Conservation (phyloP, 768 basidiomycete genomes). For the Psilocybe azurescens region DNA sequence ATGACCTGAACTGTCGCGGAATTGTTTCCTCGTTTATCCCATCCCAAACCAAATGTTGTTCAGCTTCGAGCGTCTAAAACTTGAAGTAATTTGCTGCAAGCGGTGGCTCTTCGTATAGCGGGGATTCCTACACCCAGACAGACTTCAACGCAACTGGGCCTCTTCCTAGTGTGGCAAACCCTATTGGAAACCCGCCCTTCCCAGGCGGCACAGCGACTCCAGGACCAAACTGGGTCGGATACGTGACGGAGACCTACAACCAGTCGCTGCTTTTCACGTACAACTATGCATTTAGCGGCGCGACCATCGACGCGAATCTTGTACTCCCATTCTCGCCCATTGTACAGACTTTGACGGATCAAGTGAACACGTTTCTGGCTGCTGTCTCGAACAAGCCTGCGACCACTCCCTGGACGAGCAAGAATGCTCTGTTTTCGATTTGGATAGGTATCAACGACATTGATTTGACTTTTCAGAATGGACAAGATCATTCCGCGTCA, state of each 20-base stretch:
- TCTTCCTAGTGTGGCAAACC: constrained; percentile 49
- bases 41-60: too few species aligned
- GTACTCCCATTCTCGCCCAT: constrained; percentile 57
- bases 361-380: constrained; percentile 62
- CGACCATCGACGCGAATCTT: constrained; percentile 63
- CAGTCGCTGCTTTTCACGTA: constrained; percentile 59
- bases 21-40: too few species aligned
- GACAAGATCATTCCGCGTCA: not conserved
- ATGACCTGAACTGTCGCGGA: too few species aligned
- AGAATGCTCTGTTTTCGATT: constrained; percentile 65
- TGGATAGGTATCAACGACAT: constrained; percentile 80
- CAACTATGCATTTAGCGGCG: constrained; percentile 71
- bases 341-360: constrained; percentile 60
- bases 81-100: too few species aligned
- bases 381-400: constrained; percentile 52
- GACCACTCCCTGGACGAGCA: constrained; percentile 58
- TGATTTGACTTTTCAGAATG: constrained; percentile 20
- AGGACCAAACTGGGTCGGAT: constrained; percentile 66
- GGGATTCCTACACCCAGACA: constrained; percentile 65
- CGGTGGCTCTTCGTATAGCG: constrained; percentile 34
- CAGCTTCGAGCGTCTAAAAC: too few species aligned
- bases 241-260: constrained; percentile 56
- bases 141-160: constrained; percentile 47
- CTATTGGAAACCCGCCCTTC: constrained; percentile 58
- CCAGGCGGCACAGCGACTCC: constrained; percentile 59